A percentile compares a stretch with the other conserved stretches of the same genome.
Evolutionary conservation across 345 rosid species (phyloP).

Genomic region (Populus nigra): DNA sequence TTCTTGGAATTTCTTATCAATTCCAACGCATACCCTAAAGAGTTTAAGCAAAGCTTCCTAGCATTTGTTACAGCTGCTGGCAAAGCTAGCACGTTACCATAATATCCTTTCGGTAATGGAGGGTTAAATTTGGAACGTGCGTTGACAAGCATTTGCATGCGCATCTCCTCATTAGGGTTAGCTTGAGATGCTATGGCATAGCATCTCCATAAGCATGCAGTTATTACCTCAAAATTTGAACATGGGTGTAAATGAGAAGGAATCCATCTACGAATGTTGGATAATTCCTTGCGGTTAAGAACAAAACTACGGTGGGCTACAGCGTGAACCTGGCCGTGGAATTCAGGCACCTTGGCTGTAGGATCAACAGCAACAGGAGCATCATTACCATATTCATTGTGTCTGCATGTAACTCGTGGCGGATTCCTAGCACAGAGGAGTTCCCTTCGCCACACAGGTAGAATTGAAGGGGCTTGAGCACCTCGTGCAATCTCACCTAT

Average conservation of each 20-base stretch:
- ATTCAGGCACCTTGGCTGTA: background rate
- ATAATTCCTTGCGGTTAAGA: constrained; percentile 8
- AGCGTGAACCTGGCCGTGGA: background rate
- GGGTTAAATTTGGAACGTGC: constrained; percentile 8
- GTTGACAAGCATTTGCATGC: constrained; percentile 4
- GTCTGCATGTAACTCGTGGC: background rate
- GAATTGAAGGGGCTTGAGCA: background rate
- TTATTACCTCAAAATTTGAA: background rate
- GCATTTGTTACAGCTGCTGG: constrained; percentile 18
- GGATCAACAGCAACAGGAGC: background rate
- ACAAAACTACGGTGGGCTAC: constrained; percentile 14
- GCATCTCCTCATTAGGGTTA: constrained; percentile 8
- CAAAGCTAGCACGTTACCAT: constrained; percentile 15
- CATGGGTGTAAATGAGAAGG: background rate
- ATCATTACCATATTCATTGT: background rate
- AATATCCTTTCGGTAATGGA: constrained; percentile 18
- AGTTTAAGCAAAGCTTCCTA: background rate
- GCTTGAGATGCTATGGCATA: constrained; percentile 12
- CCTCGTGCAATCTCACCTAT: constrained; percentile 18
- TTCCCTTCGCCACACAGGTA: constrained; percentile 12
- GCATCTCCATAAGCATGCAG: constrained; percentile 24
- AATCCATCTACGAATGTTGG: background rate
- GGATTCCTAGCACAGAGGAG: constrained; percentile 12
- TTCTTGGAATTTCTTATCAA: constrained; percentile 1
- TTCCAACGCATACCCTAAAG: constrained; percentile 12